phyloP scores from a whole-genome alignment of 2,329 filamentous ascomycete species.

The Pestalotiopsis sp. region DNA sequence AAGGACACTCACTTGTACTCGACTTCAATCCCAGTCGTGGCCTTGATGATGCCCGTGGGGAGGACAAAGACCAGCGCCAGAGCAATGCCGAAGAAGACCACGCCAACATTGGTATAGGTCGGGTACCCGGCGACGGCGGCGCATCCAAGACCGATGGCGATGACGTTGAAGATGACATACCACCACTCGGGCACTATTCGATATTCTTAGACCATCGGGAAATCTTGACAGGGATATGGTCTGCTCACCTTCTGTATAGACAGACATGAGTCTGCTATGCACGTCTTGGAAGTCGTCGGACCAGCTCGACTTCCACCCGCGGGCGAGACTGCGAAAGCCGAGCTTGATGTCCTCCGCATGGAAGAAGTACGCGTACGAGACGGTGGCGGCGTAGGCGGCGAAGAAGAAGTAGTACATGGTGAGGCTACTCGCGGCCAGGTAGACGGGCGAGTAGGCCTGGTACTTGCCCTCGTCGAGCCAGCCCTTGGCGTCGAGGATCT shows the following conservation, averaged over 20 bases:
- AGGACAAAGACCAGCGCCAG: conserved; percentile 1
- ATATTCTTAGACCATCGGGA: too few relatives aligned
- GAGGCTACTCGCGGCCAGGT: neutral
- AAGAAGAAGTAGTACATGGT: conserved; percentile 6
- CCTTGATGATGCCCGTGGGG: conserved; percentile 3
- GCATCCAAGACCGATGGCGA: neutral
- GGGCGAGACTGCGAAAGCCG: neutral
- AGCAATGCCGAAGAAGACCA: conserved; percentile 7
- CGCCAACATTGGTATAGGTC: neutral
- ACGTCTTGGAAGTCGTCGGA: neutral
- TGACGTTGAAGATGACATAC: neutral
- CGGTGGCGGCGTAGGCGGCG: neutral
- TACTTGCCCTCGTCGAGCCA: conserved; percentile 23
- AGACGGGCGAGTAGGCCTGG: conserved; percentile 3
- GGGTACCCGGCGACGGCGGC: neutral
- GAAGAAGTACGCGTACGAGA: conserved; percentile 8
- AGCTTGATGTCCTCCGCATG: neutral
- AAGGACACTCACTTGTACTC: conserved; percentile 73
- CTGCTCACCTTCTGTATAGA: neutral
- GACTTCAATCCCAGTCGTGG: conserved; percentile 41
- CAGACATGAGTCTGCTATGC: neutral
- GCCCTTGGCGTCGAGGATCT: conserved; percentile 3
- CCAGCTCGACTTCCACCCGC: neutral
- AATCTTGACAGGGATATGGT: neutral
- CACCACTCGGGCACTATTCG: conserved; percentile 6